Evolutionary conservation across 164 flowering plant genomes (phyloP), one percentile per base, ranked within the genome.

Genomic region (Vitis rupestris): DNA sequence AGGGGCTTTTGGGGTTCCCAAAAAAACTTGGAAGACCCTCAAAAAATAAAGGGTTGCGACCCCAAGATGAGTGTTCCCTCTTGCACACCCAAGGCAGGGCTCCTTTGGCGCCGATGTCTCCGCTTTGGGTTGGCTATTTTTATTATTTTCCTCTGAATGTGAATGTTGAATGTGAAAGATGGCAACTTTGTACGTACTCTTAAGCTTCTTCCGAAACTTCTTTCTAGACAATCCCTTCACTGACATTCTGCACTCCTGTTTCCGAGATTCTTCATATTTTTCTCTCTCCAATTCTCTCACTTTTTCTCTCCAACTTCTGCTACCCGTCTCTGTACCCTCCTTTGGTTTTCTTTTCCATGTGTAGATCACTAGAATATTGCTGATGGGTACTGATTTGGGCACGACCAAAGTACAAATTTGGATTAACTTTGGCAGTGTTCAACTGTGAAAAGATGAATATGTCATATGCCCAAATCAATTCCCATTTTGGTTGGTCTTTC

Each of bases 21-120:
- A 37, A 71, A 79, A 71, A 69, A 44, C 64, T 73, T 62, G 31
- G 56, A 65, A 59, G 68, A 70, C 51, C 14, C 19, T 65, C 4
- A 49, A 16, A 61, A 29, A 51, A 62, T 61, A 69, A 47, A 55
- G 8, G 16, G 65, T 31, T 56, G 64, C 67, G 64, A 74, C 69
- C 60, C 84, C 90, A 82, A 87, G 76, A 76, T n/a, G 78, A 59
- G 79, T 89, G 91, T 87, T 75, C 73, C 90, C 88, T 61, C 55
- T 52, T 66, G 85, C 68, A 80, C 75, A 78, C 78, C 81, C 88
- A 86, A 79, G 83, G 84, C 86, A 82, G 79, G 79, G 82, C 88
- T 78, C 71, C 79, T 85, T 86, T 79, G 65, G 82, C 91, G 95
- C 88, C 95, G 95, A 76, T 90, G 95, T 90, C 92, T 73, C 87